Evolutionary conservation across 441 rosid species (phyloP), one percentile per base, ranked within the genome.

Genomic region (Francoa sonchifolia): DNA sequence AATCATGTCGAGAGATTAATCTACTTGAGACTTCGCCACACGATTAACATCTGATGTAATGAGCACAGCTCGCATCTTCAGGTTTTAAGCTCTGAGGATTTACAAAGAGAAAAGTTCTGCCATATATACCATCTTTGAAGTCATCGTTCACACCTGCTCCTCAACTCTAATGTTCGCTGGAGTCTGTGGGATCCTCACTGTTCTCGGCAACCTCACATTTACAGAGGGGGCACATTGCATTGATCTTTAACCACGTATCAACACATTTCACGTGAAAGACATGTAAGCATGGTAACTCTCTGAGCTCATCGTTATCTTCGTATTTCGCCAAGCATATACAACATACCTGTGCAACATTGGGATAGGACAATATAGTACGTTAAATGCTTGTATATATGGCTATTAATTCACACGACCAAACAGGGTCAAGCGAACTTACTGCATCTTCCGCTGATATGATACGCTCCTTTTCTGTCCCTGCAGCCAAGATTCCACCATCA

Each of bases 291-390:
- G 90, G 83, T 40, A 90, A 70, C 70, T 86, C 96, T 58, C 83
- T 73, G 54, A 90, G 62, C 64, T 90, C 99, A 9, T 86, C 96
- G 4, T 81, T 81, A 55, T 90, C 74, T 10, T 79, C 78, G 39
- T 82, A 90, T 47, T 83, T 90, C 3, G 94, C 95, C 67, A 90
- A 69, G 65, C 99, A 90, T 52, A 86, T 86, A 72, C 99, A 90
- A 67, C 99, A 90, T 19, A 76, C 89, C 98, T 90, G 69, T 30
- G 62, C 35, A 8, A 38, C 27, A 34, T n/a, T 13, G 5, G 12
- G 7, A 10, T 10, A 29, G 39, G 30, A 4, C 5, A 45, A 26
- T 26, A 25, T 3, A 17, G 16, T n/a, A 16, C 7, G 13, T 19
- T 26, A 18, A 1, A 37, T 47, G n/a, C n/a, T n/a, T n/a, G n/a